Conservation (phyloP, 2,329 filamentous ascomycete species). For the Ascochyta pisi region DNA sequence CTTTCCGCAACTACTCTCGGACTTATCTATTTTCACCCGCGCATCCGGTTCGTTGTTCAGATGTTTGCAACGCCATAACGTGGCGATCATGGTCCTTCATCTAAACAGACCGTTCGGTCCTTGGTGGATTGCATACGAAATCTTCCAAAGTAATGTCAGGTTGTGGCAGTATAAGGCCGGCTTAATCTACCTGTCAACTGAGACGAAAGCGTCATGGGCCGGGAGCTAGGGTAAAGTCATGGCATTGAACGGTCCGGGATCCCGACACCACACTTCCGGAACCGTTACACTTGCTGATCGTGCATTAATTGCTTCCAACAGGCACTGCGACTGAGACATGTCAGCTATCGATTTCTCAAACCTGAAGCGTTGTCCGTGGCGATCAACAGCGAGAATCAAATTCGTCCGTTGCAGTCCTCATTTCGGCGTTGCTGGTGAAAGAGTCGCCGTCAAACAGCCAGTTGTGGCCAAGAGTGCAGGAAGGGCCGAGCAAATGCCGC, state of each 20-base stretch:
- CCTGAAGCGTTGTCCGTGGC: too few relatives aligned
- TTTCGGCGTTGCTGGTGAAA: constrained; percentile 5
- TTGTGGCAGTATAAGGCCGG: constrained; percentile 1
- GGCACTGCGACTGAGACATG: neutral
- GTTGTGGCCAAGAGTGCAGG: constrained; percentile 4
- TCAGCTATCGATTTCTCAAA: neutral
- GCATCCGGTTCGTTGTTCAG: constrained; percentile 7
- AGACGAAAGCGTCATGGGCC: constrained; percentile 1
- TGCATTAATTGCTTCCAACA: neutral
- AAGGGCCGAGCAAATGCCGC: constrained; percentile 14
- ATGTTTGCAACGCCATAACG: neutral
- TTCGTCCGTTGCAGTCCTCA: neutral
- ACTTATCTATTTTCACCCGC: neutral
- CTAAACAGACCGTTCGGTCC: constrained; percentile 1
- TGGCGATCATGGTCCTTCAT: constrained; percentile 12
- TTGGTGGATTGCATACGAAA: neutral
- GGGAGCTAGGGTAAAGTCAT: constrained; percentile 12
- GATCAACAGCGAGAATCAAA: neutral
- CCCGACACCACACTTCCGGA: constrained; percentile 1
- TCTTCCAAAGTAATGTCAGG: constrained; percentile 10
- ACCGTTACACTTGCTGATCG: neutral
- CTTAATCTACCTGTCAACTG: constrained; percentile 12
- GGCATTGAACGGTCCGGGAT: constrained; percentile 8
- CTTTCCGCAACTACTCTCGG: neutral
- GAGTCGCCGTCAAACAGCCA: constrained; percentile 9